These are phyloP conservation scores for Plasmopara muralis DNA, from an alignment of 352 stramenopile genomes.

Conservation along the genomic window DNA sequence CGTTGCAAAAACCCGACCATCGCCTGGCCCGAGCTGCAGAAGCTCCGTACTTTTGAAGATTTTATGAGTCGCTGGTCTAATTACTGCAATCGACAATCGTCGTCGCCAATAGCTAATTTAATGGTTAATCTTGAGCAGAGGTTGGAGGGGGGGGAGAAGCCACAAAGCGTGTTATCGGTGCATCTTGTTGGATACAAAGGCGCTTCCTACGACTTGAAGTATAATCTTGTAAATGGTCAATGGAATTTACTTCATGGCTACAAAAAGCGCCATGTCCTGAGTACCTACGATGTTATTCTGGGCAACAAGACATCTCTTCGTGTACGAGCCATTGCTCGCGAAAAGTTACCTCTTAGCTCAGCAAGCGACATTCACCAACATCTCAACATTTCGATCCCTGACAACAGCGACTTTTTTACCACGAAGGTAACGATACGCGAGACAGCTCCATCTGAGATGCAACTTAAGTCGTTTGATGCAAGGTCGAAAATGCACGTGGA, in stretches of 20 bases:
- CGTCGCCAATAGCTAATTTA: slow-evolving; percentile 14
- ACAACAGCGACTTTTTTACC: slow-evolving; percentile 18
- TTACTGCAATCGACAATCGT: slow-evolving; percentile 15
- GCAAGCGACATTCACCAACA: slow-evolving; percentile 18
- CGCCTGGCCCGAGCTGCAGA: slow-evolving; percentile 28
- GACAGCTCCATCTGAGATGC: slow-evolving; percentile 14
- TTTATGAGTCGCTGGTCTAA: slow-evolving; percentile 36
- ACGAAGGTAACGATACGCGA: slow-evolving; percentile 15
- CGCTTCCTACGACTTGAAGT: slow-evolving; percentile 33
- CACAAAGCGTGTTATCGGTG: slow-evolving; percentile 14
- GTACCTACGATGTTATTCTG: slow-evolving; percentile 32
- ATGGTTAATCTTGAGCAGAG: slow-evolving; percentile 26
- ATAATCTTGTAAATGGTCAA: slow-evolving; percentile 23
- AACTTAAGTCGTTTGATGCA: slow-evolving; percentile 16
- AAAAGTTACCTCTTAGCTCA: slow-evolving; percentile 6
- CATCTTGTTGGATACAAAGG: slow-evolving; percentile 14
- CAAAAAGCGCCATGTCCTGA: slow-evolving; percentile 7
- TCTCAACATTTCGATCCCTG: slow-evolving; percentile 16
- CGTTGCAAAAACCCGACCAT: slow-evolving; percentile 17
- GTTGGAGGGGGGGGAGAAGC: slow-evolving; percentile 11
- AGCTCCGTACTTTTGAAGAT: slow-evolving; percentile 17
- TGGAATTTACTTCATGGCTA: slow-evolving; percentile 24
- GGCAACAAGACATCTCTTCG: slow-evolving; percentile 28
- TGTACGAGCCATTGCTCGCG: slow-evolving; percentile 19
- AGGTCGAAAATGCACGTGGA: slow-evolving; percentile 22